Base-by-base conservation (phyloP, 208 protist species). In the Leishmania mexicana region DNA sequence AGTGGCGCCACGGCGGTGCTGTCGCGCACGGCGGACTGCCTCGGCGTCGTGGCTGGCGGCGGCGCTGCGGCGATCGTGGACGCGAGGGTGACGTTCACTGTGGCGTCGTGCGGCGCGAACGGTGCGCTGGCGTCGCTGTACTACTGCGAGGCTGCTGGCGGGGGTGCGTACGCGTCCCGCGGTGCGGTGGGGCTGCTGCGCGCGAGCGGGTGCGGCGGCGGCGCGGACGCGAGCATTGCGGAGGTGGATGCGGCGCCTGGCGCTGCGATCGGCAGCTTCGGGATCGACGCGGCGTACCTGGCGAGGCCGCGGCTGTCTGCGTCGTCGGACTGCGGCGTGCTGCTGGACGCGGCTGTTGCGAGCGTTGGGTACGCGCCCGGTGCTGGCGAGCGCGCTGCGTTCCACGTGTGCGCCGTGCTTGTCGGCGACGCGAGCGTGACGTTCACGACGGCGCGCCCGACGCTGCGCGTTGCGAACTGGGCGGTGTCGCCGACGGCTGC, bases 81-180 rank as follows among this genome's bases (percentile, higher is more conserved):
- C 70, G 84, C 73, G 75, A 21, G 71, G 35, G 89, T 81, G 31
- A 82, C 85, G 42, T 86, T 89, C 62, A 85, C 72, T n/a, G 86
- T 93, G 35, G 76, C 75, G 42, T 81, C 74, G 42, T 92, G 89
- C 76, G 76, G 77, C 76, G 40, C 79, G 64, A 87, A 87, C 81
- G 64, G 38, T 13, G 67, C 80, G 35, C 73, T 88, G 5, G 64
- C 45, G 47, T 76, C 70, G 31, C 79, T 87, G 51, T 88, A 92
- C 85, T 96, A 93, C 85, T 96, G 92, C 81, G 92, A 95, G 82
- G 89, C 65, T 53, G 82, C 81, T 79, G 80, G 74, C 75, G 85
- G 84, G 40, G 67, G 45, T 42, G 78, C 74, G 38, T 93, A 84
- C 78, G 81, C 64, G 31, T 53, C 70, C n/a, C 86, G 88, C 75